Conservation (phyloP, 225 moss, liverwort and hornwort species). For the Lunularia cruciata region DNA sequence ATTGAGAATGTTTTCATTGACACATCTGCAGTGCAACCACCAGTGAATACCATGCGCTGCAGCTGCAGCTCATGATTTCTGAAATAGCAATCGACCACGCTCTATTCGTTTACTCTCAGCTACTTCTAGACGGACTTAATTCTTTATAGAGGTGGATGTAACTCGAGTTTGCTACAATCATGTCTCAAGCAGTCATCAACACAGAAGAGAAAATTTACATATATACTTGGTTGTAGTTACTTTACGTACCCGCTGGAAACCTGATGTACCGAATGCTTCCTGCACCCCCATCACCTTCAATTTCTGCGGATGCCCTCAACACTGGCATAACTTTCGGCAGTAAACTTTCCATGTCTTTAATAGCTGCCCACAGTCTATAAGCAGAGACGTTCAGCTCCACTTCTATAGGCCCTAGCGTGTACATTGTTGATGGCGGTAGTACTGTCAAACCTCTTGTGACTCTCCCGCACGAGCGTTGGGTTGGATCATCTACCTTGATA, state of each 20-base stretch:
- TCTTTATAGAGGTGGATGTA: background rate
- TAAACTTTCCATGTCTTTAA: conserved; percentile 15
- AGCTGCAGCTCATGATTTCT: background rate
- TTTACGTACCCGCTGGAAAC: conserved; percentile 25
- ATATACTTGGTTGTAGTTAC: background rate
- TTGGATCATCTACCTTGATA: background rate
- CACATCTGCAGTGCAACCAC: conserved; percentile 16
- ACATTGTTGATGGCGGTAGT: conserved; percentile 10
- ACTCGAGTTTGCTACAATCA: background rate
- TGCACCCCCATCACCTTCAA: conserved; percentile 26
- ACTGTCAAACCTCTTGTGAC: background rate
- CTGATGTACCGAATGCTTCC: conserved; percentile 19
- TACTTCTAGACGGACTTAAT: background rate
- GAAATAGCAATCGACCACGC: background rate
- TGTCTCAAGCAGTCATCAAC: background rate
- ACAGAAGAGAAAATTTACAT: background rate
- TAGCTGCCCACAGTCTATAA: conserved; percentile 19
- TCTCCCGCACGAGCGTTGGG: background rate
- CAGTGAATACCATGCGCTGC: background rate
- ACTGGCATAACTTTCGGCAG: conserved; percentile 23
- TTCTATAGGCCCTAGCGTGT: conserved; percentile 15
- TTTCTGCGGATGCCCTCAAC: conserved; percentile 19
- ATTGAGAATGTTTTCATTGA: conserved; percentile 16
- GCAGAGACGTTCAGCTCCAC: conserved; percentile 24
- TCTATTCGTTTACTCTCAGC: background rate